Evolutionary conservation across 176 grass and related monocot genomes (phyloP).

Genomic region (Rhipidocladum racemiflorum): DNA sequence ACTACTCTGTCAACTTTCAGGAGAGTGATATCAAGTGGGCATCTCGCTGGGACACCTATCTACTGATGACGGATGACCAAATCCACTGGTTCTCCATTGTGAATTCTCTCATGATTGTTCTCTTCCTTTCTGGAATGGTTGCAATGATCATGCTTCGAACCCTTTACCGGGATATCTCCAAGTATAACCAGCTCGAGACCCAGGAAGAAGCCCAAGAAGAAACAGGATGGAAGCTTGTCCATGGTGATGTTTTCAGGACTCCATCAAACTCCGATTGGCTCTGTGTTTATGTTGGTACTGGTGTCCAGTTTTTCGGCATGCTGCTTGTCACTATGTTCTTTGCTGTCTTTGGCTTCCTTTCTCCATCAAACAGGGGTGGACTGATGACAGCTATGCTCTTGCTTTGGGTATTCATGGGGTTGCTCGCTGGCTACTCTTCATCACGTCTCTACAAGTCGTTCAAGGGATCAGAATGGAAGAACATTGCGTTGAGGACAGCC

Average conservation of each 20-base stretch:
- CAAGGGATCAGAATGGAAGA: constrained; percentile 84
- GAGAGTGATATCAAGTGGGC: constrained; percentile 96
- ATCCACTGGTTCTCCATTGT: constrained; percentile 98
- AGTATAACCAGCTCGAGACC: constrained; percentile 88
- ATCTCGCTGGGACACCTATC: constrained; percentile 88
- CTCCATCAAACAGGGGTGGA: constrained; percentile 86
- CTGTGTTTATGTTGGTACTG: constrained; percentile 87
- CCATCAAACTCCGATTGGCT: constrained; percentile 69
- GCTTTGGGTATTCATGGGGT: constrained; percentile 91
- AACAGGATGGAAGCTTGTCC: constrained; percentile 94
- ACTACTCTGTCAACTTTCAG: constrained; percentile 43
- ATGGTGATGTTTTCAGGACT: constrained; percentile 79
- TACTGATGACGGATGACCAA: constrained; percentile 90
- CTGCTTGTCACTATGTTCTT: constrained; percentile 94
- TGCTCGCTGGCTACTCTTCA: constrained; percentile 81
- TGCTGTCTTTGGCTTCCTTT: constrained; percentile 88
- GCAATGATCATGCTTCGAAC: constrained; percentile 98
- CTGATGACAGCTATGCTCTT: constrained; percentile 93
- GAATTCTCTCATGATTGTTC: constrained; percentile 93
- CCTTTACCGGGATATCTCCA: constrained; percentile 87
- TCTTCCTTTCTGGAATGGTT: constrained; percentile 95
- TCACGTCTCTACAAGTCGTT: constrained; percentile 76
- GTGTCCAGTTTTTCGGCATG: constrained; percentile 85
- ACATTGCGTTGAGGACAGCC: constrained; percentile 69
- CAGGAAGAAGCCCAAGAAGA: constrained; percentile 92